Evolutionary conservation across 257 asterid genomes (phyloP).

Genomic region (Solanum sejunctum): DNA sequence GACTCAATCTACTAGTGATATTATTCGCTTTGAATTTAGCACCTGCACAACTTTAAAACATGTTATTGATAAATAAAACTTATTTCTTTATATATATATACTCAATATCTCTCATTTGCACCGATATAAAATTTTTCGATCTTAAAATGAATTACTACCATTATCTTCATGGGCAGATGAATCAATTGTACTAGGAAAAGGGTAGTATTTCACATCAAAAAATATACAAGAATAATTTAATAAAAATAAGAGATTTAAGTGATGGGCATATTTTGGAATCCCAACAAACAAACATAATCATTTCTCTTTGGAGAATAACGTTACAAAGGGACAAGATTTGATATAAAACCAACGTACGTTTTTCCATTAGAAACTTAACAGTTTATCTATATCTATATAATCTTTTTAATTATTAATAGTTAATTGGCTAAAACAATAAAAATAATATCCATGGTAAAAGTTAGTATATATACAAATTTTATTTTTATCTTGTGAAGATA

Average conservation of each 20-base stretch:
- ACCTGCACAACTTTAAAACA: no score
- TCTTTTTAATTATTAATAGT: not conserved
- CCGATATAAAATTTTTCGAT: no score
- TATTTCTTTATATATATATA: no score
- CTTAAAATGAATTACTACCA: no score
- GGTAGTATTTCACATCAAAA: not conserved
- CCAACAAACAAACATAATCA: constrained; percentile 1
- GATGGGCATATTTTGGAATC: not conserved
- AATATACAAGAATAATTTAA: not conserved
- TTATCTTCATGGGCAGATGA: not conserved
- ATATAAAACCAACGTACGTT: not conserved
- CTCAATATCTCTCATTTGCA: no score
- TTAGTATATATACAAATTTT: no score
- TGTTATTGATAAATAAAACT: no score
- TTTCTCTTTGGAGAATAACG: not conserved
- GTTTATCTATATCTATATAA: not conserved
- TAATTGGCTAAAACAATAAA: not conserved
- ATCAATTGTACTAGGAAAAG: not conserved
- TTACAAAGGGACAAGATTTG: not conserved
- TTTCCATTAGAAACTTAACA: not conserved
- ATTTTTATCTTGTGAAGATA: no score
- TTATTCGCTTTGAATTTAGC: rapidly evolving
- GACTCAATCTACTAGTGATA: no score
- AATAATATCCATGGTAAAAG: not conserved
- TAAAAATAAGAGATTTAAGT: not conserved